Evolutionary conservation across 805 yeast species (phyloP), one percentile per base, ranked within the genome.

Genomic region (Candida sithepensis): DNA sequence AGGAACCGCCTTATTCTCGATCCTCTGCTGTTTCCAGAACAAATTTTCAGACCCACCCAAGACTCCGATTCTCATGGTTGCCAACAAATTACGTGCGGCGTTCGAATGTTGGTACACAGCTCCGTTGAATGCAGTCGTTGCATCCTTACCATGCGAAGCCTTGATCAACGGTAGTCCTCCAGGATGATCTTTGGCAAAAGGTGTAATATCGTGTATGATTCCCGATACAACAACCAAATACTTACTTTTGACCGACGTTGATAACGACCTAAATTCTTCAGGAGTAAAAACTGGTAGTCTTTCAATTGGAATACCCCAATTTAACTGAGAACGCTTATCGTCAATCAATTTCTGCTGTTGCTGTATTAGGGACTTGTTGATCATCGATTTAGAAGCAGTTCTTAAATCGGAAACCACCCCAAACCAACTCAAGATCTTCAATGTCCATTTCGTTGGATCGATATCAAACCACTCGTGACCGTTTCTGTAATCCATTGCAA

Each of bases 251-350:
- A 64, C 54, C 8, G 65, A 50, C 9, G 58, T 52, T 13, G 75
- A 67, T 12, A 76, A 66, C 14, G 78, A 59, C 43, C 63, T 58
- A 41, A 78, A 77, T 44, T 76, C 78, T 40, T 60, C 64, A 2
- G 81, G 74, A 1, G 78, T 61, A 44, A 77, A 71, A 42, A 83
- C 77, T 0, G 98, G 97, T 14, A 91, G 72, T 64, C 83, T 84
- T 54, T 90, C 92, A 45, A 92, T 84, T 3, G 97, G 96, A 2
- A 91, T 86, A 19, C 97, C 97, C 97, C 97, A 91, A 69, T 88
- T 86, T 50, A 91, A 74, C 53, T 82, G 81, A 12, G 88, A 74
- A 54, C 94, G 75, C 70, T 88, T 81, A 51, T 80, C 72, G 66
- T 91, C 96, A 22, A 91, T 74, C 51, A 84, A 71, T 66, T 82